Percentiles rank a stretch among this genome's conserved stretches.
These are phyloP conservation scores for Aspergillus unguis DNA, from an alignment of 2,329 filamentous ascomycete genomes.

Conservation along the genomic window DNA sequence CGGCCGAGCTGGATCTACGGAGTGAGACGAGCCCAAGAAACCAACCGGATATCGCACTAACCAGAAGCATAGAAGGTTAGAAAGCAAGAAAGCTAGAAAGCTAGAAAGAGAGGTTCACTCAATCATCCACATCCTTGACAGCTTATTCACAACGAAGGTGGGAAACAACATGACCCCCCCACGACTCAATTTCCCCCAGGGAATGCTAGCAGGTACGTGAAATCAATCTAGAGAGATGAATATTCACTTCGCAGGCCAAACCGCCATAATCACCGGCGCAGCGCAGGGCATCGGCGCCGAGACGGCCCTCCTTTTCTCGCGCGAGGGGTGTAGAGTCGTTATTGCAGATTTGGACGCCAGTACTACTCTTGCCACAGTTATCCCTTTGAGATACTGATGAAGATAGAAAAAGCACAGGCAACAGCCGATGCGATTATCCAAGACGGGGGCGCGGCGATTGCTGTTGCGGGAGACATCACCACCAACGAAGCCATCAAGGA, in stretches of 20 bases:
- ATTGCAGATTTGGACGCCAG: slow-evolving; percentile 77
- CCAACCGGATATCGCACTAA: no score
- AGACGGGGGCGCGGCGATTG: slow-evolving; percentile 64
- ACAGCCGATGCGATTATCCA: slow-evolving; percentile 69
- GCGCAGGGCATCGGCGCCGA: slow-evolving; percentile 89
- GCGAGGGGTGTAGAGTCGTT: slow-evolving; percentile 81
- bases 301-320: slow-evolving; percentile 75
- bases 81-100: no score
- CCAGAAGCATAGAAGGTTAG: no score
- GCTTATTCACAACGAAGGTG: no score
- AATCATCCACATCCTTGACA: no score
- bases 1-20: no score
- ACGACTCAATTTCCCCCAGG: no score
- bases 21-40: no score
- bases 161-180: no score
- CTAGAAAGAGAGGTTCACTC: no score
- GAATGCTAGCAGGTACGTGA: no score
- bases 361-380: slow-evolving; percentile 33
- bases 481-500: slow-evolving; percentile 65
- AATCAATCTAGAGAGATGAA: no score
- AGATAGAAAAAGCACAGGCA: slow-evolving; percentile 62
- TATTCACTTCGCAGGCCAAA: slow-evolving; percentile 63
- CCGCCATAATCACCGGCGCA: slow-evolving; percentile 82
- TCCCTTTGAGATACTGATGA: neutral
- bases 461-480: slow-evolving; percentile 73